These are phyloP conservation scores for Umbellularia californica DNA, from an alignment of 164 flowering plant species.

Conservation along the genomic window DNA sequence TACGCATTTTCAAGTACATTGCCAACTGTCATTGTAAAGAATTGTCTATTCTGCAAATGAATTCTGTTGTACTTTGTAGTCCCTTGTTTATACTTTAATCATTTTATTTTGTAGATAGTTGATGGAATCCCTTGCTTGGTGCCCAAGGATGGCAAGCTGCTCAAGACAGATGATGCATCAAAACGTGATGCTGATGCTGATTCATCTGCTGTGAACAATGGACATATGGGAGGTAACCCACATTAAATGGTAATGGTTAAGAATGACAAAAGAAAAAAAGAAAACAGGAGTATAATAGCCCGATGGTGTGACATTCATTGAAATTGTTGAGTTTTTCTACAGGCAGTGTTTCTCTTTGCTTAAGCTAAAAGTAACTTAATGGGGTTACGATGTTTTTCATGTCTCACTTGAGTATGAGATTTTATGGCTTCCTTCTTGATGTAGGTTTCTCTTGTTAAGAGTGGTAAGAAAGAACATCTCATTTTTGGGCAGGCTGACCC, in stretches of 20 bases:
- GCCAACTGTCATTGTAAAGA: background rate
- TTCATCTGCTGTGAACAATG: constrained; percentile 18
- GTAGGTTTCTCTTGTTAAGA: background rate
- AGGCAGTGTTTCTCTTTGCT: background rate
- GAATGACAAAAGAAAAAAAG: background rate
- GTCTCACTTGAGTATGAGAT: background rate
- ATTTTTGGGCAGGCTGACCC: no score
- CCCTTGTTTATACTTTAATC: background rate
- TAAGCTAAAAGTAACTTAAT: background rate
- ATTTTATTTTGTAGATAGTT: constrained; percentile 35
- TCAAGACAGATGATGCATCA: constrained; percentile 31
- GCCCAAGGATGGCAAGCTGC: constrained; percentile 63
- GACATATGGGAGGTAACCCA: background rate
- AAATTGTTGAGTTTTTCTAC: background rate
- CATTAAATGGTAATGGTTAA: background rate
- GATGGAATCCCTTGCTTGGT: constrained; percentile 77
- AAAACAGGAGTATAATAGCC: background rate
- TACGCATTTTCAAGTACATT: background rate
- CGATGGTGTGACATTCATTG: background rate
- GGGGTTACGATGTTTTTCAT: background rate
- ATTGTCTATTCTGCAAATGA: background rate
- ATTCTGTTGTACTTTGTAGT: background rate
- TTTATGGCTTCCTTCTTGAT: background rate
- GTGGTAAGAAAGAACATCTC: background rate
- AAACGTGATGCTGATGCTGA: constrained; percentile 12